These are phyloP conservation scores for Xylaria grammica DNA, from an alignment of 495 filamentous ascomycete species.

Conservation along the genomic window DNA sequence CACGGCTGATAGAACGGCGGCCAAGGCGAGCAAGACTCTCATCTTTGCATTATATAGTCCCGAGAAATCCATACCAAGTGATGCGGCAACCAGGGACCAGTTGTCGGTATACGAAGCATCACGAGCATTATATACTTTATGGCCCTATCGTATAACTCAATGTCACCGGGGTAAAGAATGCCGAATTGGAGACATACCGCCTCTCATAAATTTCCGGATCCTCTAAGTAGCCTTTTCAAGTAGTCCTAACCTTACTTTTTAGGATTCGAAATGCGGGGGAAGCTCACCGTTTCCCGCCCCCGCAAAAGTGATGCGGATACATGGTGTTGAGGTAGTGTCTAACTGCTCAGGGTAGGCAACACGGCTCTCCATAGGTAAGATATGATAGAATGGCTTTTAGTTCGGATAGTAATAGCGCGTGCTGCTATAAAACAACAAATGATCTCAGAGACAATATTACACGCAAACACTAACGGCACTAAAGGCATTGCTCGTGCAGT, in stretches of 20 bases:
- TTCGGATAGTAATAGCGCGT: too few species aligned
- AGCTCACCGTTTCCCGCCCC: too few species aligned
- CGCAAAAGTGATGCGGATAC: too few species aligned
- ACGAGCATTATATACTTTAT: neutral
- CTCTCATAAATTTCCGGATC: neutral
- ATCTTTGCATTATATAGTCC: neutral
- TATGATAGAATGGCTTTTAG: too few species aligned
- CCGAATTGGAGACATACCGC: slow-evolving; percentile 14
- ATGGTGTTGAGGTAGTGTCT: too few species aligned
- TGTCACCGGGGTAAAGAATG: slow-evolving; percentile 3
- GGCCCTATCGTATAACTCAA: neutral
- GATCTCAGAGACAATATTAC: too few species aligned
- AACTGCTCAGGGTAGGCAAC: too few species aligned
- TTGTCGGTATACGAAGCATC: neutral
- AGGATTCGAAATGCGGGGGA: slow-evolving; percentile 4
- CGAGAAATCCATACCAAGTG: neutral
- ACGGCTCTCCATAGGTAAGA: too few species aligned
- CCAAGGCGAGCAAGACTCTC: neutral
- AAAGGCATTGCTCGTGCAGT: too few species aligned
- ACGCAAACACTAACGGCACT: too few species aligned
- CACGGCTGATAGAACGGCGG: neutral
- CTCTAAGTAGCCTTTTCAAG: neutral
- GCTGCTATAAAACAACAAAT: too few species aligned
- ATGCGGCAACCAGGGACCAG: neutral
- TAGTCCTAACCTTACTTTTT: neutral